Conservation (phyloP, 208 protist genomes). For the Angomonas ambiguus region DNA sequence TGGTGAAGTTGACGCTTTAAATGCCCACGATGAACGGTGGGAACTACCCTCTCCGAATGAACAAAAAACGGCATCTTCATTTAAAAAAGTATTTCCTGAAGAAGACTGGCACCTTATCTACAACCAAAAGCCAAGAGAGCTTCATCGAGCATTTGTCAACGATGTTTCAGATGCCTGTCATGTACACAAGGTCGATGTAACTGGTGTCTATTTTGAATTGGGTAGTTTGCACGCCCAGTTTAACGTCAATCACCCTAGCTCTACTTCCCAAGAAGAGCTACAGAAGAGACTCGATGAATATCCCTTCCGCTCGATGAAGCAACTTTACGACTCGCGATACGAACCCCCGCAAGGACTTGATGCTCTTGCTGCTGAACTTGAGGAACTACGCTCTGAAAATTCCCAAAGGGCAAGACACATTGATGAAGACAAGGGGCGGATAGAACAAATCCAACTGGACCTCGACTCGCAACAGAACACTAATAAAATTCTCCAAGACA, state of each 20-base stretch:
- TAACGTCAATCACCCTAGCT: constrained; percentile 12
- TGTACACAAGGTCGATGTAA: constrained; percentile 14
- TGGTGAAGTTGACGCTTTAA: constrained; percentile 3
- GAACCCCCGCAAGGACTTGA: constrained; percentile 20
- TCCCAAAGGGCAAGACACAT: not conserved
- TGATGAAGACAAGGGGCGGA: not conserved
- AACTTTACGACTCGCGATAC: constrained; percentile 19
- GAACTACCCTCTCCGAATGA: not conserved
- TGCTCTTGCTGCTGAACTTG: constrained; percentile 19
- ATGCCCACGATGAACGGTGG: constrained; percentile 21
- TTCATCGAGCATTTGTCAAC: constrained; percentile 17
- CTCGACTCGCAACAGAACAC: not conserved
- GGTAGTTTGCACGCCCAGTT: constrained; percentile 28
- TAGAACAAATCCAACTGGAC: not conserved
- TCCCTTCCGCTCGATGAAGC: constrained; percentile 19
- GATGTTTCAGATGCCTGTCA: constrained; percentile 31
- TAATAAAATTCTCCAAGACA: no score
- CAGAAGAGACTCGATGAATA: constrained; percentile 14
- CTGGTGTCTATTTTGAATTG: constrained; percentile 20
- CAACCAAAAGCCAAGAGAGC: constrained; percentile 16
- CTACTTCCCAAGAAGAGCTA: constrained; percentile 13
- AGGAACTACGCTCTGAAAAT: not conserved
- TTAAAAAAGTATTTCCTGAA: constrained; percentile 24
- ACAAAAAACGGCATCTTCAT: constrained; percentile 3
- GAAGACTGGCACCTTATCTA: constrained; percentile 25